A percentile compares a stretch with the other conserved stretches of the same genome.
Conservation (phyloP, 2,329 filamentous ascomycete species). For the Ascochyta koolunga region DNA sequence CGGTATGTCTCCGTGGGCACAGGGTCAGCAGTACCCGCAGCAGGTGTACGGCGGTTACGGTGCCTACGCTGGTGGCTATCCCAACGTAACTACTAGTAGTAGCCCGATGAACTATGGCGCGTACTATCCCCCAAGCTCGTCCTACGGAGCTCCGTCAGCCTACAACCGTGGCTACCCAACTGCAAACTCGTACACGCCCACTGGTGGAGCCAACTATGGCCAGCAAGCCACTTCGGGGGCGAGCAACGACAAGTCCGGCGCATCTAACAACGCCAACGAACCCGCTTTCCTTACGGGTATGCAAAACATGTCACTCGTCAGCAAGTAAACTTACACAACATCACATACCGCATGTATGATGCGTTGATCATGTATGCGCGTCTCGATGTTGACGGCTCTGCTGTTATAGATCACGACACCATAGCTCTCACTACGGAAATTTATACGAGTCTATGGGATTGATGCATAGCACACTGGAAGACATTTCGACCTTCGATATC, state of each 20-base stretch:
- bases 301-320: constrained; percentile 34
- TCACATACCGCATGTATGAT: not conserved
- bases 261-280: constrained; percentile 24
- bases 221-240: constrained; percentile 20
- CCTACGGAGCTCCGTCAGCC: constrained; percentile 29
- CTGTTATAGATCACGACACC: constrained; percentile 8
- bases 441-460: not conserved
- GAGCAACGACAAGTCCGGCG: not conserved
- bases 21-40: constrained; percentile 27
- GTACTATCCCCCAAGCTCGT: constrained; percentile 38
- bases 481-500: not conserved
- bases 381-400: not conserved
- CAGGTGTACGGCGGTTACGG: constrained; percentile 32
- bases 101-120: constrained; percentile 42
- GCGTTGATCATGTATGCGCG: not conserved
- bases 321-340: constrained; percentile 19
- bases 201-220: constrained; percentile 22
- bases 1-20: constrained; percentile 35
- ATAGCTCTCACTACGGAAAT: not conserved
- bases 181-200: constrained; percentile 21
- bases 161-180: constrained; percentile 32
- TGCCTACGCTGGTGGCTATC: constrained; percentile 24
- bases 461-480: not conserved
- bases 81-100: constrained; percentile 30
- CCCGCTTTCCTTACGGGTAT: constrained; percentile 24